Base-by-base conservation (phyloP, 495 filamentous ascomycete genomes). In the Penicillium coffeae region DNA sequence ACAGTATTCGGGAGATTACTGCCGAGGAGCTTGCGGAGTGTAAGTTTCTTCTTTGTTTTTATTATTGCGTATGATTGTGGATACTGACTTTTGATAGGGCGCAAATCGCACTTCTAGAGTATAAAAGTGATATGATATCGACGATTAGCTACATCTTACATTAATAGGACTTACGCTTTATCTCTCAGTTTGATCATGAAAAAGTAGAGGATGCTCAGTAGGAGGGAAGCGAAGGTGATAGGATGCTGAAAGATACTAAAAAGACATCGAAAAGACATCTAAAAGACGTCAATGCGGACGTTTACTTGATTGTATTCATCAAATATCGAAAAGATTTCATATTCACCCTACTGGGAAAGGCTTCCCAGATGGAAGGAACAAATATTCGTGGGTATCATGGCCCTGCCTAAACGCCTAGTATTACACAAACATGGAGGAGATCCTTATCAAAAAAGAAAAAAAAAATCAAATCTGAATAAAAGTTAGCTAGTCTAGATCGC, bases 1-100 rank as follows among this genome's bases (percentile, higher is more conserved):
- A 92, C 52, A 86, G 83, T 65, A 68, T 95, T 65, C 79, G 89
- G 47, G 85, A 96, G 68, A 67, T 95, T 48, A 83, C 66, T 37
- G 74, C 83, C 69, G 66, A 72, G 44, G 90, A 95, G 64, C 63
- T 92, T 43, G 64, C 55, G 45, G 65, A 69, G 36, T 73, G 70
- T 71, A 45, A 62, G 70, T 48, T 46, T 54, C 38, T 38, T 15
- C 34, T n/a, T n/a, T n/a, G n/a, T n/a, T n/a, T n/a, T n/a, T n/a
- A n/a, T 27, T 47, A 20, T 16, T 43, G 16, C 45, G 45, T 18
- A 43, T 46, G 0, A 10, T 14, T 1, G 8, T 53, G 3, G 9
- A 71, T 37, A n/a, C 15, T 37, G 35, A n/a, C 15, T 30, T 30
- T 30, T 30, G 25, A 10, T 10, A 30, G 25, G 25, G 25, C 25